Evolutionary conservation across 371 early-diverging fungal species (phyloP), one percentile per base, ranked within the genome.

Genomic region (Haplosporangium sp.): DNA sequence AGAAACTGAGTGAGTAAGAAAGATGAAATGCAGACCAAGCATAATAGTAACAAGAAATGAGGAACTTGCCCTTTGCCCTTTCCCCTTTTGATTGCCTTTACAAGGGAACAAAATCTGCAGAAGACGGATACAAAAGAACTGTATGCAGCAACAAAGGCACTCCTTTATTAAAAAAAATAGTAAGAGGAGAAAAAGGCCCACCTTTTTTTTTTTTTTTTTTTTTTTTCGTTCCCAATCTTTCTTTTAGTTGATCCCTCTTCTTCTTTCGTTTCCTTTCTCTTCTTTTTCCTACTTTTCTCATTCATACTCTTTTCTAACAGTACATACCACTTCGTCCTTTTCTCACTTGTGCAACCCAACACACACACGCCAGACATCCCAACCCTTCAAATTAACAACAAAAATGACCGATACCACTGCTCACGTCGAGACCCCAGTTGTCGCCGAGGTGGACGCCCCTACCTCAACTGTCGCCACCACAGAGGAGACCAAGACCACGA

Each of bases 361-460:
- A 43, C 29, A 10, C 57, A 38, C 47, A 51, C 36, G 5, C 41
- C 43, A 36, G 43, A 38, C 62, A 48, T 36, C 13, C 50, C 42
- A 40, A 10, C 18, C 53, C 18, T 37, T 10, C 55, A 21, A 37
- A 40, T 41, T n/a, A 16, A 20, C 12, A 46, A n/a, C 16, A 7
- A 54, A 42, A 59, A 69, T 74, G 69, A 53, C 75, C 48, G 75
- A 74, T 47, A 71, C 63, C 46, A 63, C 68, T 41, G 41, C 61
- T 47, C 57, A 69, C 58, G 46, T 60, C 46, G 64, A 71, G 29
- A 52, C 55, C 62, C 43, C 50, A 36, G 55, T 50, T 23, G 61
- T 42, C 12, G 55, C 56, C 23, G 67, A 62, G 63, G 60, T 55
- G 40, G 43, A 42, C 18, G 41, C 50, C 38, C 48, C 56, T 8